Conservation (phyloP, 1,139 yeast species). For the Candida albicans region DNA sequence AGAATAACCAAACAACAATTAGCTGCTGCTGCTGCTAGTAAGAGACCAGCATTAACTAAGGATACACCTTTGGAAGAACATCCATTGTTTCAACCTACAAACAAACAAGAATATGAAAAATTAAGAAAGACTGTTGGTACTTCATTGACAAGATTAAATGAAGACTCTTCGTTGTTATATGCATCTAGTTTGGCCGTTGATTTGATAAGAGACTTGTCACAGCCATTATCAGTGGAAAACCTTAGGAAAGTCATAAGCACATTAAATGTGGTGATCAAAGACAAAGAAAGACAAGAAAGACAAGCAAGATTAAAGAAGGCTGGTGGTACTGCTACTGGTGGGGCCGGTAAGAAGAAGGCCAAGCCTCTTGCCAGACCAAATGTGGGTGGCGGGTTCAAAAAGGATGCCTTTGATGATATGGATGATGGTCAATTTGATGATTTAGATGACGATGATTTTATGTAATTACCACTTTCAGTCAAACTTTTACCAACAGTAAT, state of each 20-base stretch:
- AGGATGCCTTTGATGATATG: constrained; percentile 62
- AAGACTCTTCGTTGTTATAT: constrained; percentile 66
- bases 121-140: constrained; percentile 77
- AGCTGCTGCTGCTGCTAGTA: constrained; percentile 47
- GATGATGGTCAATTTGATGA: constrained; percentile 51
- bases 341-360: constrained; percentile 94
- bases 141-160: constrained; percentile 62
- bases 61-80: constrained; percentile 72
- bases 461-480: constrained; percentile 46
- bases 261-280: constrained; percentile 75
- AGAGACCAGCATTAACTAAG: constrained; percentile 46
- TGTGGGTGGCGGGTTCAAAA: constrained; percentile 73
- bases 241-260: constrained; percentile 86
- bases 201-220: constrained; percentile 77
- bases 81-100: constrained; percentile 77
- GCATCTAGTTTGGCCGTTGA: constrained; percentile 78
- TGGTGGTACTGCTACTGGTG: constrained; percentile 87
- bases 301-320: constrained; percentile 74
- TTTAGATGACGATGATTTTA: constrained; percentile 79
- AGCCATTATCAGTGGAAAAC: constrained; percentile 79
- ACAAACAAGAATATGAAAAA: constrained; percentile 79
- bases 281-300: constrained; percentile 89
- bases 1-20: constrained; percentile 26
- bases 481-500: too few species aligned
- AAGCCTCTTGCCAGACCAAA: constrained; percentile 73